These are phyloP conservation scores for Plenodomus lindquistii DNA, from an alignment of 2,329 filamentous ascomycete species.

Conservation along the genomic window DNA sequence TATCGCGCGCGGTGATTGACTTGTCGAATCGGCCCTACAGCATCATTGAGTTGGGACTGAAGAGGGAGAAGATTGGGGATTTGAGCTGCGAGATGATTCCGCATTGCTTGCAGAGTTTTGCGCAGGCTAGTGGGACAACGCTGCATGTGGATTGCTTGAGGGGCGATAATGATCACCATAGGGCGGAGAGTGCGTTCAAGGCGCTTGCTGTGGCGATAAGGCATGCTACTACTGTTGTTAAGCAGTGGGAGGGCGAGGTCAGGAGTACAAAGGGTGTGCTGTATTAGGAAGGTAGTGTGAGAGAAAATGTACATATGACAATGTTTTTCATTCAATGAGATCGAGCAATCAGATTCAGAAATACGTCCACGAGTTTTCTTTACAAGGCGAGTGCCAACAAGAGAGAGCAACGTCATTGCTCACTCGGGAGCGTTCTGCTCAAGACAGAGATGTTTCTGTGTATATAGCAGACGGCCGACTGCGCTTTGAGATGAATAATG, in stretches of 20 bases:
- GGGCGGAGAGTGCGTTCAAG: slow-evolving; percentile 97
- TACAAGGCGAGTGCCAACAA: too few species aligned
- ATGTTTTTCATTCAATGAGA: neutral
- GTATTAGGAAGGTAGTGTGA: slow-evolving; percentile 37
- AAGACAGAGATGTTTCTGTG: too few species aligned
- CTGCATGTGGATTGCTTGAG: slow-evolving; percentile 91
- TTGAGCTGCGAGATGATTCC: slow-evolving; percentile 92
- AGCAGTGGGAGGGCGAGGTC: slow-evolving; percentile 86
- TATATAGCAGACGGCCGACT: too few species aligned
- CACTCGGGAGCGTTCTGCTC: too few species aligned
- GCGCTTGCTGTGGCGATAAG: slow-evolving; percentile 85
- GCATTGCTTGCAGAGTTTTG: slow-evolving; percentile 93
- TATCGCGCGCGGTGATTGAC: slow-evolving; percentile 92
- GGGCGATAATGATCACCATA: slow-evolving; percentile 93
- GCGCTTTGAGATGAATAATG: too few species aligned
- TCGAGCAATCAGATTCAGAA: neutral
- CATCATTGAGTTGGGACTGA: slow-evolving; percentile 81
- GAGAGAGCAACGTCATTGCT: too few species aligned
- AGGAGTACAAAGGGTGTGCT: slow-evolving; percentile 95
- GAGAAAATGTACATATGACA: neutral
- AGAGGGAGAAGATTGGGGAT: slow-evolving; percentile 90
- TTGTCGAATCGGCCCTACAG: slow-evolving; percentile 88
- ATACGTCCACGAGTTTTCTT: too few species aligned
- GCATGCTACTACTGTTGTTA: slow-evolving; percentile 73
- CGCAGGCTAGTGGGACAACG: slow-evolving; percentile 86